Base-by-base conservation (phyloP, 768 basidiomycete species). In the Boletus speciosus region DNA sequence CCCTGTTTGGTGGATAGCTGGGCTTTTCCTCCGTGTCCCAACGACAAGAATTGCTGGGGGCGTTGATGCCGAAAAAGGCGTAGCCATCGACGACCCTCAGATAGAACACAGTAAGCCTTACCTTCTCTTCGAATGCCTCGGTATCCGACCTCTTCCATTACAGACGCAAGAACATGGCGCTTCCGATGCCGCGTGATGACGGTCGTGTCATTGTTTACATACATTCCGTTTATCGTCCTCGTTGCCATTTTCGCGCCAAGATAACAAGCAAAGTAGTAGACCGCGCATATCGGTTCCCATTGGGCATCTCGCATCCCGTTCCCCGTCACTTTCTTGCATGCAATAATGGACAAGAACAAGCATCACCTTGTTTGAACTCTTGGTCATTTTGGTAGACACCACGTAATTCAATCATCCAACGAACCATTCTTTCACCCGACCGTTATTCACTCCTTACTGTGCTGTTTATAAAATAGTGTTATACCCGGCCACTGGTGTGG, bases 121-220 rank as follows among this genome's bases (percentile, higher is more conserved):
- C 11, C 39, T 36, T 35, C 16, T 37, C 29, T 56, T 36, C 15
- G 48, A 34, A 37, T 6, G 10, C 44, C 53, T 32, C n/a, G 19
- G 38, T 44, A 16, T 38, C 55, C 48, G 47, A 64, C 36, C 11
- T 10, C 31, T 42, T 56, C 40, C 55, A 45, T 34, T 38, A 36
- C 58, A 90, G 89, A 91, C 67, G 85, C 88, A 10, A 79, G 75
- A 62, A 78, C 81, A 35, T 91, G 89, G 89, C 82, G 88, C 49
- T 74, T 73, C 52, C 83, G 89, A 47, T 90, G 88, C 74, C 86
- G 89, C 41, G 71, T 88, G 58, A 85, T 89, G 86, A 74, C 82
- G 34, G 75, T 67, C 37, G 67, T 89, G 41, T 87, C 88, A 38
- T 59, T 90, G 36, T 65, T 90, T 67, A 89, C 87, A 21, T 91